phyloP scores from a whole-genome alignment of 345 rosid genomes.

The Citrus cavaleriei region DNA sequence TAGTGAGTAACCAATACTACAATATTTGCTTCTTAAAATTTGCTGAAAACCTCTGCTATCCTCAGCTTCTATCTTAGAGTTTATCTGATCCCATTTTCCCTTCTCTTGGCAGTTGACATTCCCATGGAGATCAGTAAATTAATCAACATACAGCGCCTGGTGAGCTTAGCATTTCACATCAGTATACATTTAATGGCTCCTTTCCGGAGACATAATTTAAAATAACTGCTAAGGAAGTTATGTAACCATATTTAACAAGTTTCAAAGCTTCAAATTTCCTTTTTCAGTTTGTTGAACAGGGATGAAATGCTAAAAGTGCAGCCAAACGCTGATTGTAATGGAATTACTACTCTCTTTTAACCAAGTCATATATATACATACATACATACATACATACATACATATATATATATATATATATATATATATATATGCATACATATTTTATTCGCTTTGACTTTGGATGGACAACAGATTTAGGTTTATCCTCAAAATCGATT shows the following conservation, averaged over 20 bases:
- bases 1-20: neutral
- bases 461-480: neutral
- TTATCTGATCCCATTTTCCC: neutral
- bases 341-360: neutral
- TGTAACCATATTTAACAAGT: neutral
- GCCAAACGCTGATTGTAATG: neutral
- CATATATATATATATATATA: no score
- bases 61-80: neutral
- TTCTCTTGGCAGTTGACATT: slow-evolving; percentile 65
- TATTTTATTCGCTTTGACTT: neutral
- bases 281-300: neutral
- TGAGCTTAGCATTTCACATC: slow-evolving; percentile 24
- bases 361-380: neutral
- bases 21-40: neutral
- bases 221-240: neutral
- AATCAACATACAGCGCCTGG: slow-evolving; percentile 88
- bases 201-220: neutral
- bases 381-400: no score
- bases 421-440: no score
- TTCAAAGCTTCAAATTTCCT: neutral
- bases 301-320: neutral
- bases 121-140: slow-evolving; percentile 78
- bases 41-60: neutral
- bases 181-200: neutral
- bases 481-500: neutral